Evolutionary conservation across 768 basidiomycete genomes (phyloP).

Genomic region (Paxillus rubicundulus): DNA sequence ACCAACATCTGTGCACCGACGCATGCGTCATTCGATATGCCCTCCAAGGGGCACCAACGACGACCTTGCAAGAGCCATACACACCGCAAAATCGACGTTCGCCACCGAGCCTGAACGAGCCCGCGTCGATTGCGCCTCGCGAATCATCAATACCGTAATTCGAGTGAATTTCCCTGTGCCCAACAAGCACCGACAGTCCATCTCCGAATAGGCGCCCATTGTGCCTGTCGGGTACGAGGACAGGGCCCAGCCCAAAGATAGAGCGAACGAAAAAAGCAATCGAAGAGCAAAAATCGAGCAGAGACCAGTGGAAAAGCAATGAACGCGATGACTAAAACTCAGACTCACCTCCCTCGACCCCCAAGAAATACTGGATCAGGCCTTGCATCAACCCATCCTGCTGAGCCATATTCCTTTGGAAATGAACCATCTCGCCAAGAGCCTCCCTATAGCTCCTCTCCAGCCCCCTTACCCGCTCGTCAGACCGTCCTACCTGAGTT

Average conservation of each 20-base stretch:
- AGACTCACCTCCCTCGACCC: constrained; percentile 57
- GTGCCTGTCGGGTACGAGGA: no score
- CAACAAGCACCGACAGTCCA: no score
- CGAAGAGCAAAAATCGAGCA: background rate
- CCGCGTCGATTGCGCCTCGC: background rate
- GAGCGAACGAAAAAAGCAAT: background rate
- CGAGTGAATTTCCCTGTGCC: no score
- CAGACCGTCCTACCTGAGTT: constrained; percentile 34
- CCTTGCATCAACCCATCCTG: constrained; percentile 84
- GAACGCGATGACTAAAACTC: constrained; percentile 9
- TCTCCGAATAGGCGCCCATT: no score
- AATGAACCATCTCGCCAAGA: constrained; percentile 67
- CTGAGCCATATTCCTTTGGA: constrained; percentile 74
- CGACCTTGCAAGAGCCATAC: no score
- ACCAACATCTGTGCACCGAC: no score
- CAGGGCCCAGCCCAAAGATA: background rate
- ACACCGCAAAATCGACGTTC: no score
- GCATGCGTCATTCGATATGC: background rate
- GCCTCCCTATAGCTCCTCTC: constrained; percentile 67
- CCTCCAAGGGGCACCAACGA: background rate
- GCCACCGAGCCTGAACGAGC: background rate
- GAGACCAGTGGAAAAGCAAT: background rate
- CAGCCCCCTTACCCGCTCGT: constrained; percentile 54
- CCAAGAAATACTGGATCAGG: constrained; percentile 77
- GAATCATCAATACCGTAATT: no score